A percentile compares a stretch with the other conserved stretches of the same genome.
phyloP scores from a whole-genome alignment of 2,329 filamentous ascomycete genomes.

The Aspergillus hiratsukae region DNA sequence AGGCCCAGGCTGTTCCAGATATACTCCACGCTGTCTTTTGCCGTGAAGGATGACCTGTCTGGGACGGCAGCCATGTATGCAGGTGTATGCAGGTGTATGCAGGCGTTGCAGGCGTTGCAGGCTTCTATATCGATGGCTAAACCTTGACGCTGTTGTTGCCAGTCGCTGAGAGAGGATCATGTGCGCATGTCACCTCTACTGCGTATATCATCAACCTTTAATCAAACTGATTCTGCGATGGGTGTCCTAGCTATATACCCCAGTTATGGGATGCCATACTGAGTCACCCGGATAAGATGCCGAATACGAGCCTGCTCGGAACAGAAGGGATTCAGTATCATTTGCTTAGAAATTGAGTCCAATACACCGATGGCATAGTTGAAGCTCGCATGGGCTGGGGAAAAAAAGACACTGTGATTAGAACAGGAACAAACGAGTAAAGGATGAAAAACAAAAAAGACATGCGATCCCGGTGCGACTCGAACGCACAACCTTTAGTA shows the following conservation, averaged over 20 bases:
- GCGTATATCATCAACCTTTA: too few relatives aligned
- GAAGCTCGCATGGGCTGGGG: background rate
- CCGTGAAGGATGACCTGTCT: slow-evolving; percentile 1
- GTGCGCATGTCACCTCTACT: background rate
- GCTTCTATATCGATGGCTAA: background rate
- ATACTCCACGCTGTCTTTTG: slow-evolving; percentile 10
- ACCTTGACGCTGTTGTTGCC: background rate
- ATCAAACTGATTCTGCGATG: background rate
- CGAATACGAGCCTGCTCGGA: background rate
- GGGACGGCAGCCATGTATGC: background rate
- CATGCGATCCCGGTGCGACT: slow-evolving; percentile 29
- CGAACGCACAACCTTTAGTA: slow-evolving; percentile 34
- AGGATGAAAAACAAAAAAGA: slow-evolving; percentile 4
- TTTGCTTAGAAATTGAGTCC: background rate
- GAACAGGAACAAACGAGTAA: background rate
- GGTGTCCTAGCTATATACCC: background rate
- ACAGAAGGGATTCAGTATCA: background rate
- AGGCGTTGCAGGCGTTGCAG: background rate
- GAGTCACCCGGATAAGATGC: background rate
- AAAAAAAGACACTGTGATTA: background rate
- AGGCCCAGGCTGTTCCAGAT: slow-evolving; percentile 17
- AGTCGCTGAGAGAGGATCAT: background rate
- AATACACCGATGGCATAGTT: background rate
- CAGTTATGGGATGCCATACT: background rate
- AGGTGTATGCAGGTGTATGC: background rate